phyloP scores from a whole-genome alignment of 2,329 filamentous ascomycete species.

The Exserohilum turcica region DNA sequence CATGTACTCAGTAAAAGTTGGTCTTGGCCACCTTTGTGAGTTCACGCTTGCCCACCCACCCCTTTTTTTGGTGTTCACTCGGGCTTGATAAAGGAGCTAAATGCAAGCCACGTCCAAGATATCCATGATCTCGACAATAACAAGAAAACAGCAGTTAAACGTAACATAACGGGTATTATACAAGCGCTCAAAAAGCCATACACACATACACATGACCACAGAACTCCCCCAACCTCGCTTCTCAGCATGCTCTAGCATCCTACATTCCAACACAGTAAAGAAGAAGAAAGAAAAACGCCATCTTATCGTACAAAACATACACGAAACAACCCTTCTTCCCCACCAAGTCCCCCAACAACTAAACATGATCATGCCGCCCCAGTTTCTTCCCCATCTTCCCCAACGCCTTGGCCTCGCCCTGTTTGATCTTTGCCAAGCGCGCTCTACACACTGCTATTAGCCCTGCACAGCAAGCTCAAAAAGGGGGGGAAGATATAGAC shows the following conservation, averaged over 20 bases:
- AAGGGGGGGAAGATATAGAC: background rate
- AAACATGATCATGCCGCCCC: constrained; percentile 48
- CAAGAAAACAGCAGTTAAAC: background rate
- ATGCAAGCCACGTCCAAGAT: too few relatives aligned
- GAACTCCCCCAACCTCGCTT: background rate
- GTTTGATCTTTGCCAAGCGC: constrained; percentile 69
- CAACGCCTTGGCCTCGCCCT: constrained; percentile 67
- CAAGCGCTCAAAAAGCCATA: background rate
- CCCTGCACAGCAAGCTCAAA: background rate
- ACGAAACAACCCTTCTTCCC: background rate
- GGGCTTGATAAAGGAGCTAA: too few relatives aligned
- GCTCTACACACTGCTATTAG: too few relatives aligned
- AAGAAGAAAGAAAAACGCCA: too few relatives aligned
- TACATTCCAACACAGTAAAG: too few relatives aligned
- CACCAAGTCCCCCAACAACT: background rate
- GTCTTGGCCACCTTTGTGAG: too few relatives aligned
- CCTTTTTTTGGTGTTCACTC: too few relatives aligned
- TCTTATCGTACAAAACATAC: too few relatives aligned
- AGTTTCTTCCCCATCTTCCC: constrained; percentile 72
- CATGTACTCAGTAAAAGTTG: too few relatives aligned
- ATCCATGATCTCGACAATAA: too few relatives aligned
- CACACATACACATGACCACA: background rate
- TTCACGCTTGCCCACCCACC: too few relatives aligned
- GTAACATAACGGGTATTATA: background rate
- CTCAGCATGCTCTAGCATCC: too few relatives aligned